Base-by-base conservation (phyloP, 768 basidiomycete species). In the Termitomyces sp. region DNA sequence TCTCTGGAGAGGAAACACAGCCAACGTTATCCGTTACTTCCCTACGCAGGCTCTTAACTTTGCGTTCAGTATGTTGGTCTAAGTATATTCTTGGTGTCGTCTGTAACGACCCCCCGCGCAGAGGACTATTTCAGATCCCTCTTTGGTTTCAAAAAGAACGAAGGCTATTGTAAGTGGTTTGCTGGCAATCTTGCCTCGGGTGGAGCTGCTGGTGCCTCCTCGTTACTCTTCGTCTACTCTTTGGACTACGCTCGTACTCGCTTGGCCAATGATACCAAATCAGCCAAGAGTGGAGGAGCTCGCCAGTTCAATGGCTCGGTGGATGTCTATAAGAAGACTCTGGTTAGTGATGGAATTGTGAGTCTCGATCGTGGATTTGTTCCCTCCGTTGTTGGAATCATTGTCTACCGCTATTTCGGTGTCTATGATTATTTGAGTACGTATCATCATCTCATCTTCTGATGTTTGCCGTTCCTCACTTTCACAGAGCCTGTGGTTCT, bases 21-120 rank as follows among this genome's bases (percentile, higher is more conserved):
- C 97, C 83, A 99, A 99, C 79, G 97, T 99, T 78, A 97, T 99
- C 79, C 94, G 97, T 71, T 99, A 98, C 90, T 99, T 99, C 93
- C 97, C 97, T 51, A 99, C 97, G 55, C 96, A 98, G 75, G 97
- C 97, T 44, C 78, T 98, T 66, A 99, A 99, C 90, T 98, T 99
- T 68, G 96, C 96, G 71, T 98, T 98, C 89, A 98, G 91, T 96
- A 65, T 65, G 93, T 84, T 45, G 62, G 49, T 57, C 50, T 10
- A n/a, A n/a, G n/a, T n/a, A 19, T 38, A 28, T 24, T 50, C 48
- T 26, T 56, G 34, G 11, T 21, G 38, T 3, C 51, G 14, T 9
- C 2, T 5, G 12, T 24, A 6, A 60, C 48, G 64, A 65, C 35
- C 26, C 12, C 42, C 22, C 15, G 46, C 58, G 51, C 69, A 90